Evolutionary conservation across 129 eudicot genomes (phyloP).

Genomic region (carrot (Daucus carota)): DNA sequence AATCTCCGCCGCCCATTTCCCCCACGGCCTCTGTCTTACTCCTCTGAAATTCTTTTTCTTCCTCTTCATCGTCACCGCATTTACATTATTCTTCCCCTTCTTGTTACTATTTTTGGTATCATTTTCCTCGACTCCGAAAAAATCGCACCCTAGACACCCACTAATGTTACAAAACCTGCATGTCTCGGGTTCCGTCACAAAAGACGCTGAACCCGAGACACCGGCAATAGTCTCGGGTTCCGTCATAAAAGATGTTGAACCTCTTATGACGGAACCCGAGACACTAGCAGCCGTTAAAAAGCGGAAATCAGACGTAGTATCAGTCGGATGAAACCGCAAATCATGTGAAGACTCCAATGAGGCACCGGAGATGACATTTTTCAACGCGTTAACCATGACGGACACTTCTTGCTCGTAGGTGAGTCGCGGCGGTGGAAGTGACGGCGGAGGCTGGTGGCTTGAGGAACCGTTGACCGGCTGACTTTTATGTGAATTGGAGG

Average conservation of each 20-base stretch:
- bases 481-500: not conserved
- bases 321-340: not conserved
- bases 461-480: not conserved
- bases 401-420: slow-evolving; percentile 21
- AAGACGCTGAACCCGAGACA: not conserved
- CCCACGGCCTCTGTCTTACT: slow-evolving; percentile 45
- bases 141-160: slow-evolving; percentile 36
- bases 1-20: slow-evolving; percentile 49
- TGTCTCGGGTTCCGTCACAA: slow-evolving; percentile 19
- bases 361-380: slow-evolving; percentile 27
- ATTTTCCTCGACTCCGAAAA: slow-evolving; percentile 4
- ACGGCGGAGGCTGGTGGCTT: not conserved
- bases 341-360: not conserved
- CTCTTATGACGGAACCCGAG: not conserved
- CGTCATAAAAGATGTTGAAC: not conserved
- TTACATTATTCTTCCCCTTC: not conserved
- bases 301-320: not conserved
- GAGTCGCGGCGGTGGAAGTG: slow-evolving; percentile 5
- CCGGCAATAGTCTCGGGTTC: slow-evolving; percentile 22
- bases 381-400: slow-evolving; percentile 27
- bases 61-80: slow-evolving; percentile 2
- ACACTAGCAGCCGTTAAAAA: too few relatives aligned
- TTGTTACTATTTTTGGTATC: not conserved
- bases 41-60: slow-evolving; percentile 31
- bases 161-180: slow-evolving; percentile 24